Percentiles rank a stretch among this genome's conserved stretches.
These are phyloP conservation scores for Termitomyces heimii DNA, from an alignment of 768 basidiomycete species.

Conservation along the genomic window DNA sequence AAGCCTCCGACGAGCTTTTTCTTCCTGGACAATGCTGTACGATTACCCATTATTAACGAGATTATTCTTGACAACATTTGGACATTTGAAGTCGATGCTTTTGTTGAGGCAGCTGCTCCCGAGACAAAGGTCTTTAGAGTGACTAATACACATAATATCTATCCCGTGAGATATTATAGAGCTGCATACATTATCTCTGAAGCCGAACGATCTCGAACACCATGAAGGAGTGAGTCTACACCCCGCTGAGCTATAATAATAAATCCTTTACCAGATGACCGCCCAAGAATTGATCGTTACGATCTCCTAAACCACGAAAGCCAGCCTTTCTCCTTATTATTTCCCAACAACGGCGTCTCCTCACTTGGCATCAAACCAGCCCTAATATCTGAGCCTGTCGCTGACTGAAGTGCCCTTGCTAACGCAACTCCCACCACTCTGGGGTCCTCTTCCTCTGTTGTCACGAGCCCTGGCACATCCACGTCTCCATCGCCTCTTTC, in stretches of 20 bases:
- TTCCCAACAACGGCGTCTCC: slow-evolving; percentile 16
- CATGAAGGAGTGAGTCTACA: not conserved
- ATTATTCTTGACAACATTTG: too few relatives aligned
- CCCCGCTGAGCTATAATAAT: not conserved
- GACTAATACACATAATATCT: not conserved
- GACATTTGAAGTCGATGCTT: too few relatives aligned
- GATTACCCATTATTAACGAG: too few relatives aligned
- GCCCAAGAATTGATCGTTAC: not conserved
- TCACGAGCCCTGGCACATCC: slow-evolving; percentile 19
- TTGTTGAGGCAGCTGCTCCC: too few relatives aligned
- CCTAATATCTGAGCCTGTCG: slow-evolving; percentile 19
- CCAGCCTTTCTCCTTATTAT: not conserved
- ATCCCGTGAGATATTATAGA: not conserved
- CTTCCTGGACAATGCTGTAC: too few relatives aligned
- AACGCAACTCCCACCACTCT: slow-evolving; percentile 15
- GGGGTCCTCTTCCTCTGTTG: slow-evolving; percentile 18
- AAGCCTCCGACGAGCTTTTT: too few relatives aligned
- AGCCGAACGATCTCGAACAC: not conserved
- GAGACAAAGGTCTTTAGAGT: not conserved
- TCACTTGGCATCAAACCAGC: slow-evolving; percentile 7
- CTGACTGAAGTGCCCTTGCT: slow-evolving; percentile 17
- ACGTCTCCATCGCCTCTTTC: slow-evolving; percentile 6
- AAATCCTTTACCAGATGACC: not conserved
- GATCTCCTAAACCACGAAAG: slow-evolving; percentile 1
- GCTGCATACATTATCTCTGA: not conserved